Base-by-base conservation (phyloP, 495 filamentous ascomycete species). In the Xylaria bambusicola region DNA sequence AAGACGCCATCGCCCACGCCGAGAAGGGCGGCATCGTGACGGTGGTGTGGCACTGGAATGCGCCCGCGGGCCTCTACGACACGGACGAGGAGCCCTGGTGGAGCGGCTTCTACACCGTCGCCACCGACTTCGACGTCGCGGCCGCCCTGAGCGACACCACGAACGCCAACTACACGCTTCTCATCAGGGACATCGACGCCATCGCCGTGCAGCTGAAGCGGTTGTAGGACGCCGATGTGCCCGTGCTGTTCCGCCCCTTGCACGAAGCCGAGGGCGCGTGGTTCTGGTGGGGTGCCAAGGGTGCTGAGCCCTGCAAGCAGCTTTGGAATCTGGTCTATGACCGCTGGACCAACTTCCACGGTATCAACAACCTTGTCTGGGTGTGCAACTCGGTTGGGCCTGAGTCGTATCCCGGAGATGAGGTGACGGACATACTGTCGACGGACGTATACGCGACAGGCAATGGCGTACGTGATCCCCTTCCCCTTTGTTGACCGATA, bases 221-320 rank as follows among this genome's bases (percentile, higher is more conserved):
- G 2, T 56, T 81, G 15, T 66, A 76, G 41, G 50, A 38, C 1
- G 78, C 75, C 0, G 67, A 69, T 10, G 64, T 80, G 12, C 75
- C 78, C 13, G 64, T 81, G 7, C 68, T 81, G 6, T 81, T 65
- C 60, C 64, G 78, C 0, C 78, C 78, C 1, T 67, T 81, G 1
- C 78, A 81, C 66, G 78, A 81, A 52, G 78, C 78, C 13, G 78
- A 81, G 48, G 78, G 78, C 2, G 71, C 50, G 1, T 81, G 78
- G 78, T 81, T 80, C 69, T 81, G 78, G 78, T 80, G 78, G 78
- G 78, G 78, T 13, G 78, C 78, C 6, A 73, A 77, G 62, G 78
- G 78, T 0, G 48, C 78, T 26, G 78, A 67, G 51, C 65, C 77
- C 20, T 66, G 62, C 62, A 81, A 80, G 66, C 60, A 74, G 51